phyloP scores from a whole-genome alignment of 345 rosid genomes.

The Salix suchowensis region DNA sequence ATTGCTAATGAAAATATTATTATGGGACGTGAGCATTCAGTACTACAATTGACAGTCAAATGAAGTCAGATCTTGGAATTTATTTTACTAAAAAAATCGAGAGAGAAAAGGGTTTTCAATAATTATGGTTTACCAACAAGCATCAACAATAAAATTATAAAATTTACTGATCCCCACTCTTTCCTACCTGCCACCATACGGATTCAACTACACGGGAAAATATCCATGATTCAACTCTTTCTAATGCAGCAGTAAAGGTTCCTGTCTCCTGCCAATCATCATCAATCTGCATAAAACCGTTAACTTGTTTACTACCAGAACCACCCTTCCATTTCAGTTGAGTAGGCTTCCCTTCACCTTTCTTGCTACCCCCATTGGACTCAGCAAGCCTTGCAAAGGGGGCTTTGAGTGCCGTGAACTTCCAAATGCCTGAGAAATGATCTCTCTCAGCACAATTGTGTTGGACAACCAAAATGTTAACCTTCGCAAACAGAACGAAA shows the following conservation, averaged over 20 bases:
- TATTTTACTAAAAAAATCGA: background rate
- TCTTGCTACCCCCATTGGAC: conserved; percentile 45
- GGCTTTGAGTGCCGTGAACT: conserved; percentile 36
- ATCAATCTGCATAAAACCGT: conserved; percentile 40
- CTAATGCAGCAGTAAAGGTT: conserved; percentile 68
- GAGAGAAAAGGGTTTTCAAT: background rate
- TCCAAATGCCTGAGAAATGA: conserved; percentile 73
- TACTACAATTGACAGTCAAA: background rate
- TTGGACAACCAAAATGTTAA: conserved; percentile 93
- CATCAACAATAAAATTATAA: background rate
- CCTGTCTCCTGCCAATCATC: conserved; percentile 96
- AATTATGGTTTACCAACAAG: background rate
- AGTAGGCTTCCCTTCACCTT: conserved; percentile 29
- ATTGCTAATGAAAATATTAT: background rate
- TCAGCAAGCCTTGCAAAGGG: conserved; percentile 39
- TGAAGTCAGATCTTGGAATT: background rate
- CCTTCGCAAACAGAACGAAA: conserved; percentile 41
- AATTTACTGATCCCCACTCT: background rate
- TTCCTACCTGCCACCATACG: conserved; percentile 95
- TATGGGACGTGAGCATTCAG: background rate
- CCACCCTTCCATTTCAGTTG: conserved; percentile 45
- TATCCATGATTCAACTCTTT: conserved; percentile 82
- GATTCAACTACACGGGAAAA: conserved; percentile 91
- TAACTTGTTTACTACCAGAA: conserved; percentile 31
- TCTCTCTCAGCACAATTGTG: conserved; percentile 72